A percentile compares a stretch with the other conserved stretches of the same genome.
phyloP scores from a whole-genome alignment of 73 alveolate genomes.

The Stentor coeruleus region DNA sequence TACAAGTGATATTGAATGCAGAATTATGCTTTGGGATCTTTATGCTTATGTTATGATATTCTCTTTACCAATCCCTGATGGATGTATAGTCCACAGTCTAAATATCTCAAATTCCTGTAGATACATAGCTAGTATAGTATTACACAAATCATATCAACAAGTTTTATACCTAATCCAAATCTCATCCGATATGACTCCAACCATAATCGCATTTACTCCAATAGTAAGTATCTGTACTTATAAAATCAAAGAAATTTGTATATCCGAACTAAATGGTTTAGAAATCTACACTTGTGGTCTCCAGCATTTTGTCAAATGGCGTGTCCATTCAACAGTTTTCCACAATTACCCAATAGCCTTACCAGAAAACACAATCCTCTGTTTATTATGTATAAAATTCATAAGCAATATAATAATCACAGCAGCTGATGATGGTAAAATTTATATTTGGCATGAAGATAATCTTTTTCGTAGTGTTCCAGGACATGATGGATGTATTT shows the following conservation, averaged over 20 bases:
- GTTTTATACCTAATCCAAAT: conserved; percentile 65
- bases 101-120: conserved; percentile 75
- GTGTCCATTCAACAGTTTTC: conserved; percentile 63
- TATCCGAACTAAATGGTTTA: conserved; percentile 78
- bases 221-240: conserved; percentile 77
- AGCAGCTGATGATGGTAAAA: conserved; percentile 27
- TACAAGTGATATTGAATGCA: conserved; percentile 68
- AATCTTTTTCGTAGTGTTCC: conserved; percentile 56
- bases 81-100: conserved; percentile 51
- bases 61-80: conserved; percentile 49
- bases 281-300: conserved; percentile 94
- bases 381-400: background rate
- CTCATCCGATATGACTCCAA: conserved; percentile 50
- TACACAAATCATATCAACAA: conserved; percentile 73
- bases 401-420: background rate
- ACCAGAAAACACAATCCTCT: background rate
- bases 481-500: conserved; percentile 66
- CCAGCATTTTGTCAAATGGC: conserved; percentile 91
- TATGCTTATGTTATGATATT: conserved; percentile 62
- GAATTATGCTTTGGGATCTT: conserved; percentile 83
- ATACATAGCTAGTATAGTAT: conserved; percentile 64
- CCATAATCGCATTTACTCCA: conserved; percentile 54
- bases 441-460: conserved; percentile 61
- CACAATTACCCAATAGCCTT: conserved; percentile 50
- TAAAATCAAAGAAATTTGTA: conserved; percentile 91